A percentile compares a stretch with the other conserved stretches of the same genome.
These are phyloP conservation scores for Arabidopsis thaliana DNA, from an alignment of 345 rosid species.

Conservation along the genomic window DNA sequence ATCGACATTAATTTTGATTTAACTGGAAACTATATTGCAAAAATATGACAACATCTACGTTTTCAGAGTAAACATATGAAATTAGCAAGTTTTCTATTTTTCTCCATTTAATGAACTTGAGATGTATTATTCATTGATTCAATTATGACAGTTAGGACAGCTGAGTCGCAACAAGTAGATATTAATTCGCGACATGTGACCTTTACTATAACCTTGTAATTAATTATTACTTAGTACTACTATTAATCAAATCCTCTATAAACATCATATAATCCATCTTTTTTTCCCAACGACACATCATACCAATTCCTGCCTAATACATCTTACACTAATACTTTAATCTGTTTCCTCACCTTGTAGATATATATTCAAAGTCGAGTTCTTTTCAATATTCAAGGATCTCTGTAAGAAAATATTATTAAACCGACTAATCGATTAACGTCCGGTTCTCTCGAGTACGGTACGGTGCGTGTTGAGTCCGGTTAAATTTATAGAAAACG, in stretches of 20 bases:
- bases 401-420: neutral
- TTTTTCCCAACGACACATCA: conserved; percentile 32
- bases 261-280: neutral
- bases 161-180: conserved; percentile 40
- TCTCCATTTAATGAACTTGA: neutral
- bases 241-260: neutral
- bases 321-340: conserved; percentile 22
- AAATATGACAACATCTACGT: neutral
- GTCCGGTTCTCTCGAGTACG: conserved; percentile 17
- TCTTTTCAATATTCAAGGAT: neutral
- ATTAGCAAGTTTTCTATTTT: neutral
- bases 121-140: conserved; percentile 10
- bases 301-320: conserved; percentile 33
- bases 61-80: neutral
- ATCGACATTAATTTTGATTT: neutral
- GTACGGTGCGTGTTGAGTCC: conserved; percentile 14
- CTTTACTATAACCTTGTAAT: neutral
- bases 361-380: too few species aligned
- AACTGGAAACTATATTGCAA: neutral
- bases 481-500: conserved; percentile 4
- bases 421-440: conserved; percentile 1
- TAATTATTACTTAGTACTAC: neutral
- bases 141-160: conserved; percentile 38
- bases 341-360: conserved; percentile 8
- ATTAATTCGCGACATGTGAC: conserved; percentile 43